Conservation (phyloP, 805 yeast species). For the Candida ortonii region DNA sequence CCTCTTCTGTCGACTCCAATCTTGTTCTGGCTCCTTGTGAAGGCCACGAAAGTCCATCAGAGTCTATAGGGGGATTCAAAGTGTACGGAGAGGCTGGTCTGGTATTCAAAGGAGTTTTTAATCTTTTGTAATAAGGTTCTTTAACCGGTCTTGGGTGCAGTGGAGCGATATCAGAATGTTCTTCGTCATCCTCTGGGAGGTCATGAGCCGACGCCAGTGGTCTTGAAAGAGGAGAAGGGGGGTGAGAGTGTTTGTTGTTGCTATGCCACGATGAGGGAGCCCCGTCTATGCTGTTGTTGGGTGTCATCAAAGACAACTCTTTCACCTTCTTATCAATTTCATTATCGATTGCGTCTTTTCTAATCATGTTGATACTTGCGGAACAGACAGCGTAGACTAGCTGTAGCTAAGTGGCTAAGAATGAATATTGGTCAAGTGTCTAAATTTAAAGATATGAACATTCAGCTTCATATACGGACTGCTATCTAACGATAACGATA, state of each 20-base stretch:
- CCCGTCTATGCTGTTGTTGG: constrained; percentile 1
- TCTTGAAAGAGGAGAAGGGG: constrained; percentile 26
- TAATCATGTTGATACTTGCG: constrained; percentile 13
- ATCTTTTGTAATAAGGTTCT: constrained; percentile 35
- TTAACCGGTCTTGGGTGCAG: constrained; percentile 30
- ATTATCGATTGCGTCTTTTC: constrained; percentile 25
- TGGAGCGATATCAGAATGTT: constrained; percentile 9
- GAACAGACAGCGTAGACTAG: constrained; percentile 3
- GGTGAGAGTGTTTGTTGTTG: constrained; percentile 8
- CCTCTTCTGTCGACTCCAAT: constrained; percentile 65
- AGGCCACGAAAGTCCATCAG: constrained; percentile 94
- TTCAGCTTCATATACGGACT: too few species aligned
- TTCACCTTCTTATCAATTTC: constrained; percentile 19
- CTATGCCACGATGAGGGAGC: constrained; percentile 4
- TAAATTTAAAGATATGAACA: too few species aligned
- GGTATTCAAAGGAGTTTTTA: constrained; percentile 62
- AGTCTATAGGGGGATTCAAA: constrained; percentile 79
- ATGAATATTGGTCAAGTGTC: too few species aligned
- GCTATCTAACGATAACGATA: too few species aligned
- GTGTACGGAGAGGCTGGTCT: constrained; percentile 84
- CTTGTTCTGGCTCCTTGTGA: constrained; percentile 78
- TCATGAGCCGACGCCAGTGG: constrained; percentile 16
- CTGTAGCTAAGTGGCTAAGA: constrained; percentile 1
- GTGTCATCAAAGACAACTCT: constrained; percentile 7
- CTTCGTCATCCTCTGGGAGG: constrained; percentile 6